Evolutionary conservation across 148 eudicot genomes (phyloP).

Genomic region (Hydrangea macrophylla): DNA sequence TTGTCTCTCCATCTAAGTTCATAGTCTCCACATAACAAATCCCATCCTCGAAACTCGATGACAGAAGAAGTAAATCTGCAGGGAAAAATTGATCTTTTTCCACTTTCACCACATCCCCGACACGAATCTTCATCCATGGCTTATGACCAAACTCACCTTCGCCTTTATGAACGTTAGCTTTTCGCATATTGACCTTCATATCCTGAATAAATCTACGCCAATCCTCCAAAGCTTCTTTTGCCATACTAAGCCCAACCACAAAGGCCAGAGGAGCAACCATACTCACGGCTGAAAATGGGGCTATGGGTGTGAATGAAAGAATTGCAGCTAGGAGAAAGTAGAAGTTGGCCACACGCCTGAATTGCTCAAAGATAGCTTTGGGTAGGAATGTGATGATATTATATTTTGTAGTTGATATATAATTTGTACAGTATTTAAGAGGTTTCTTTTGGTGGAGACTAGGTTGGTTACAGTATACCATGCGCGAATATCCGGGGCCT

Average conservation of each 20-base stretch:
- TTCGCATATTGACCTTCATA: constrained; percentile 70
- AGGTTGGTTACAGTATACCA: constrained; percentile 64
- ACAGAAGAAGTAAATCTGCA: constrained; percentile 76
- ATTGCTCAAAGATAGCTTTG: constrained; percentile 90
- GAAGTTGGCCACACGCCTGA: constrained; percentile 89
- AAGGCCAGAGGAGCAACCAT: constrained; percentile 88
- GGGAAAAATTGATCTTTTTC: constrained; percentile 89
- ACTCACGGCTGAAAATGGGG: constrained; percentile 76
- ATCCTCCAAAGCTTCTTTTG: constrained; percentile 88
- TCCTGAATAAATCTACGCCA: constrained; percentile 89
- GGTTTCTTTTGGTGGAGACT: constrained; percentile 50
- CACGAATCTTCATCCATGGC: constrained; percentile 70
- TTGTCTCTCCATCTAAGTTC: constrained; percentile 98
- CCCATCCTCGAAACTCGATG: constrained; percentile 95
- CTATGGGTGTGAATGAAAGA: constrained; percentile 64
- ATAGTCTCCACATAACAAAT: constrained; percentile 95
- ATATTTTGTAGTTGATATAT: constrained; percentile 89
- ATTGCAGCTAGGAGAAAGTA: constrained; percentile 79
- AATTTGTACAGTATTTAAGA: constrained; percentile 55
- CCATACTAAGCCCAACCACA: constrained; percentile 92
- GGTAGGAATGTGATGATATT: constrained; percentile 69
- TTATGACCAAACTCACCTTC: constrained; percentile 59
- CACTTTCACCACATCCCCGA: constrained; percentile 89
- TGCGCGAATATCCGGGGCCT: constrained; percentile 61
- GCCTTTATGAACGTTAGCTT: constrained; percentile 61